Evolutionary conservation across 441 rosid genomes (phyloP), one percentile per base, ranked within the genome.

Genomic region (Gossypium davidsonii): DNA sequence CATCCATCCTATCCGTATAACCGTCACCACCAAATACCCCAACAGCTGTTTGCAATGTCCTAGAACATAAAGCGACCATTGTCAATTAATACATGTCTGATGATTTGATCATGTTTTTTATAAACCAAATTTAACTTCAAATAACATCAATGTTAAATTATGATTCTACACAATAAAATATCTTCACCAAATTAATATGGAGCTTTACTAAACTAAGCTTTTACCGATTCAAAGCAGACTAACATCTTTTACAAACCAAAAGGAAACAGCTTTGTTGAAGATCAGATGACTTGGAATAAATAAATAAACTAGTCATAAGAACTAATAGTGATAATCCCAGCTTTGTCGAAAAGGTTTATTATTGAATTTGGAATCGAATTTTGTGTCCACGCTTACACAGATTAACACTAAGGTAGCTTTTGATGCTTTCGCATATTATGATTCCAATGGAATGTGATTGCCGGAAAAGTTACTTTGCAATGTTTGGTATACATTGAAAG

Each of bases 41-140:
- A 78, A 90, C 96, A 71, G 99, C 98, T 74, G 99, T 95, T 83
- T 95, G 99, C 80, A 95, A 69, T 49, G 98, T 92, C 90, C 98
- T 95, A 82, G 81, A 73, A 67, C 52, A 67, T 81, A 81, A 17
- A 74, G 20, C 20, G 46, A 83, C 60, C 52, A 67, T 14, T 46
- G 51, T 71, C 66, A 56, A 65, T 20, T 18, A 69, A 53, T 4
- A 55, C 62, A 28, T 37, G 51, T 4, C 53, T 57, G 12, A 57
- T 31, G 17, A 26, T 77, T 65, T 31, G 67, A 60, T 26, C 51
- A 18, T 42, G 58, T 63, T 48, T 14, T 10, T 28, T 1, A 12
- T 3, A 42, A 71, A 44, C 26, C 44, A 25, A 10, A 14, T 14
- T 21, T 31, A 7, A 28, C 60, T 67, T 67, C 71, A 1, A 67